phyloP scores from a whole-genome alignment of 2,329 filamentous ascomycete species.

The Penicillium sp. region DNA sequence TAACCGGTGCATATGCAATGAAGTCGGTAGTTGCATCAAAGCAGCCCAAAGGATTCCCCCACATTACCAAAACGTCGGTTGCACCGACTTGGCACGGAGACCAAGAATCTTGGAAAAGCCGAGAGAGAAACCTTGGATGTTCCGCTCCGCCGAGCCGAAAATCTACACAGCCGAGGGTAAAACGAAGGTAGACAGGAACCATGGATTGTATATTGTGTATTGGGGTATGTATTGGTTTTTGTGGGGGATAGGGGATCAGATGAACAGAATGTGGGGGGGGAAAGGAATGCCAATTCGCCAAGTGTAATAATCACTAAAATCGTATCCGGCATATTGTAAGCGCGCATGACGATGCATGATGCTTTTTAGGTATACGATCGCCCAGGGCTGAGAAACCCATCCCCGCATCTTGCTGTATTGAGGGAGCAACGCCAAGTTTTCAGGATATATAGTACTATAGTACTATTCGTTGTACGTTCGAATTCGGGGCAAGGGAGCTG shows the following conservation, averaged over 20 bases:
- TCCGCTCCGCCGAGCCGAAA: conserved; percentile 24
- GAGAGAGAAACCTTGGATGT: neutral
- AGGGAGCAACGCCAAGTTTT: neutral
- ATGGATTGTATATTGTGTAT: neutral
- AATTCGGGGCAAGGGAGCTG: neutral
- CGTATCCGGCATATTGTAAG: neutral
- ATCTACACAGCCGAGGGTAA: neutral
- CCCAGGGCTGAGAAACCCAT: conserved; percentile 2
- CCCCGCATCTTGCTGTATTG: neutral
- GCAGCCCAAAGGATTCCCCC: too few species aligned
- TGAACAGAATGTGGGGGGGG: conserved; percentile 10
- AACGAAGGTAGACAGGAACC: neutral
- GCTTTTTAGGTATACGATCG: neutral
- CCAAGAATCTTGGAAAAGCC: neutral
- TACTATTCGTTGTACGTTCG: neutral
- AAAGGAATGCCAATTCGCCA: neutral
- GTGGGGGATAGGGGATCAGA: conserved; percentile 9
- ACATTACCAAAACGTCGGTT: neutral
- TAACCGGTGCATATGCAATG: neutral
- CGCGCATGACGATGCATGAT: conserved; percentile 3
- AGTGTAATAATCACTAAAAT: neutral
- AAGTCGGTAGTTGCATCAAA: neutral
- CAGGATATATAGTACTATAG: too few species aligned
- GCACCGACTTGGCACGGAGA: neutral
- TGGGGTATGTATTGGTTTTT: neutral